Base-by-base conservation (phyloP, 768 basidiomycete species). In the Mycena epipterygia region DNA sequence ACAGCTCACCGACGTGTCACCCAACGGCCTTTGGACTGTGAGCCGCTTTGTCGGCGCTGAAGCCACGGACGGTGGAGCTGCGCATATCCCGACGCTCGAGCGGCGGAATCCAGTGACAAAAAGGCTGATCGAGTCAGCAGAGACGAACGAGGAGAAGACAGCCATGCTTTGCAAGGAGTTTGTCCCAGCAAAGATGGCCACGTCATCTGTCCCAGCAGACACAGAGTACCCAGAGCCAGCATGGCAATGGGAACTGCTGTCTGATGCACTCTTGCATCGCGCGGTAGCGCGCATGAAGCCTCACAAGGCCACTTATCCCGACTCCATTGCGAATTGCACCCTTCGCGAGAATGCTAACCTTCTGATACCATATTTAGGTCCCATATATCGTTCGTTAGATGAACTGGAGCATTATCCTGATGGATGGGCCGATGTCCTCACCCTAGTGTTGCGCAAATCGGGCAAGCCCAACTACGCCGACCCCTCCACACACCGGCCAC, bases 361-460 rank as follows among this genome's bases (percentile, higher is more conserved):
- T 0, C 65, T 84, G 0, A 56, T 80, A 0, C 77, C 76, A 1
- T 56, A 75, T 35, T 71, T 86, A 5, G 68, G 70, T 1, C 67
- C 53, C 0, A 76, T 86, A 0, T 84, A 75, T 68, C n/a, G 75
- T 8, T 41, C 39, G 0, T 78, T 77, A 0, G 74, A 83, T 42
- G 41, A 44, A 0, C 72, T 80, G 0, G 48, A 68, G 2, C 37
- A 59, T 37, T 83, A 79, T 57, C 64, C 59, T 2, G 39, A 57
- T 3, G 48, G 32, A 0, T 78, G 77, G 81, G 70, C 72, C 23
- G 19, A 68, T 0, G 82, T 75, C 23, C 77, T 64, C 0, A 83
- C 79, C 0, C 64, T 81, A 0, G 77, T 84, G 0, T 71, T 86
- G 0, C 57, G 75, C 0, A 87, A 88, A 59, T 83, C 83, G 0